Evolutionary conservation across 768 basidiomycete genomes (phyloP), one percentile per base, ranked within the genome.

Genomic region (Boletus reticuloceps): DNA sequence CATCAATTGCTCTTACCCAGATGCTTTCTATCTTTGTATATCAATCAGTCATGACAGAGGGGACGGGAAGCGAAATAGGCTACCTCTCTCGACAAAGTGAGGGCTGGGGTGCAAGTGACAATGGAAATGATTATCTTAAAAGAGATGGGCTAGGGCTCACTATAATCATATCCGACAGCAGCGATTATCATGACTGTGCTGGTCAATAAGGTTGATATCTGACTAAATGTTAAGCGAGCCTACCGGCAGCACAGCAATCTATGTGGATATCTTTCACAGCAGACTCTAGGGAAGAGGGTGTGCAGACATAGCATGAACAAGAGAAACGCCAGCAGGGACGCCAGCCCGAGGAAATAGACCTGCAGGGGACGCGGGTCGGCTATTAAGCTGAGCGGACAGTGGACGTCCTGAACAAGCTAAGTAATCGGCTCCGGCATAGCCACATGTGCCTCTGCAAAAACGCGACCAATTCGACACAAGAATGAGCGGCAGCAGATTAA

Each of bases 1-100:
- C 9, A 10, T 22, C 13, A 17, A 12, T 2, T 20, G 20, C 20
- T 20, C 20, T 46, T n/a, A 58, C 58, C 58, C 58, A 60, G 46
- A 60, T n/a, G 22, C 56, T 37, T 12, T 61, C 43, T 36, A 61
- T 14, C 59, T 61, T 40, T 32, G 19, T 19, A 13, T 8, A 32
- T 25, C 17, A 27, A 50, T 44, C 25, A 20, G 38, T n/a, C 38
- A 39, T 36, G 12, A 39, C n/a, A 20, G 25, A 13, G 20, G 8
- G 6, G 7, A n/a, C 10, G 11, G 13, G 22, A 20, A 25, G n/a
- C 12, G 16, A 36, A 16, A 22, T 16, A 19, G 27, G 0, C 25
- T 48, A 61, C 60, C 49, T 61, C 60, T 44, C 42, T 34, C 13
- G 60, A n/a, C 38, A 61, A 45, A 4, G 58, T 61, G 25, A 61